These are phyloP conservation scores for Trametes punicea DNA, from an alignment of 768 basidiomycete species.

Conservation along the genomic window DNA sequence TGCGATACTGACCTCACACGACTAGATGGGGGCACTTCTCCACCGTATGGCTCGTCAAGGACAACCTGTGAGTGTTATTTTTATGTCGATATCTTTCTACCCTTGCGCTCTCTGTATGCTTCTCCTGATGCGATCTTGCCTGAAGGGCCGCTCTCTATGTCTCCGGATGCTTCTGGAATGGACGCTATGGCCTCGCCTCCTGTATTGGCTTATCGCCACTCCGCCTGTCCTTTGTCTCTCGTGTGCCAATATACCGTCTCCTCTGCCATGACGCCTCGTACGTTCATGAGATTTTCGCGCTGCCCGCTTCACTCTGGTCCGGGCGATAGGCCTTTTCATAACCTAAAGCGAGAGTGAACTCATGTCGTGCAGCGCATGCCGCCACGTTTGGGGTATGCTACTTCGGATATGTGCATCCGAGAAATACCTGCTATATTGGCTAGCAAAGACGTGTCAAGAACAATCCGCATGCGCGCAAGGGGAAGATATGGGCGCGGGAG, in stretches of 20 bases:
- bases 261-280: not conserved
- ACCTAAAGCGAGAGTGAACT: too few species aligned
- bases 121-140: not conserved
- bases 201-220: slow-evolving; percentile 4
- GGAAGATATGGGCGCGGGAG: not conserved
- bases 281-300: too few species aligned
- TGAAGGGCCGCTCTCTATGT: not conserved
- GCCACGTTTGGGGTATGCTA: too few species aligned
- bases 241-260: slow-evolving; percentile 1
- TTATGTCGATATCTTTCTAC: not conserved
- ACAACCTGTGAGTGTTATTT: slow-evolving; percentile 54
- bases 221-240: not conserved
- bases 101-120: not conserved
- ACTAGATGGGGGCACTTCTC: slow-evolving; percentile 92
- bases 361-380: too few species aligned
- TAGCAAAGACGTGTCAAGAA: too few species aligned
- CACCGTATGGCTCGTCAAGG: slow-evolving; percentile 89
- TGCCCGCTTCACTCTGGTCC: too few species aligned
- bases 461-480: too few species aligned
- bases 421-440: too few species aligned
- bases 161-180: not conserved
- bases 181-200: not conserved
- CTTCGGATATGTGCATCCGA: too few species aligned
- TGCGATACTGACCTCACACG: slow-evolving; percentile 20
- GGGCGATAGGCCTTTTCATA: too few species aligned